These are phyloP conservation scores for Penicillium steckii DNA, from an alignment of 495 filamentous ascomycete species.

Conservation along the genomic window DNA sequence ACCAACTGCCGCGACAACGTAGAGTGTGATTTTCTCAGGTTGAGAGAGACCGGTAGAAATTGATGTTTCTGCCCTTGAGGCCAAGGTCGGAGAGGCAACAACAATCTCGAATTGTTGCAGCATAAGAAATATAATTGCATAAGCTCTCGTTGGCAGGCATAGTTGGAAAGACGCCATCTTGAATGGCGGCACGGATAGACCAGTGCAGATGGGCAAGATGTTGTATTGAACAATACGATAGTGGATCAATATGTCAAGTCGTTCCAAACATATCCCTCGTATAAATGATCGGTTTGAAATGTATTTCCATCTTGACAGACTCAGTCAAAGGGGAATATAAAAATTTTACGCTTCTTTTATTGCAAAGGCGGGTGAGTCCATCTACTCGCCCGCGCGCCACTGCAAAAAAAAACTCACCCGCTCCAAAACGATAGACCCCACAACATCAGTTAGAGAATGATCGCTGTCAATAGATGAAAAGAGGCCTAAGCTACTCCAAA, in stretches of 20 bases:
- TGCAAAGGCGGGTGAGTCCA: not conserved
- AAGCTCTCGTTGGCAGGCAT: not conserved
- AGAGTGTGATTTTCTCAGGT: slow-evolving; percentile 8
- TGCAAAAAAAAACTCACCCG: not conserved
- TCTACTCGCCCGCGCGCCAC: not conserved
- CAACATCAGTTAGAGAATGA: not conserved
- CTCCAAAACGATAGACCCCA: not conserved
- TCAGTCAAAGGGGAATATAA: not conserved
- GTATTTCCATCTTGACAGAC: not conserved
- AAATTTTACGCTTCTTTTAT: not conserved
- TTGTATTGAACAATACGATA: not conserved
- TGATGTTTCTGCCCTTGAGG: not conserved
- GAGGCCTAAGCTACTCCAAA: not conserved
- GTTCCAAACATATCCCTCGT: not conserved
- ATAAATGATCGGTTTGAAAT: not conserved
- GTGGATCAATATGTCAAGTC: not conserved
- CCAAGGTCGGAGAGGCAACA: not conserved
- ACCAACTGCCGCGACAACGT: slow-evolving; percentile 3
- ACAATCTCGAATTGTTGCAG: not conserved
- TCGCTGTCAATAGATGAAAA: not conserved
- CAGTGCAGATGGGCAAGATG: not conserved
- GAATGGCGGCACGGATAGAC: not conserved
- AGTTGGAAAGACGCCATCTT: not conserved
- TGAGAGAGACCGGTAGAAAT: not conserved
- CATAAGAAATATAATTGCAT: not conserved